These are phyloP conservation scores for Globisporangium cystogenes DNA, from an alignment of 352 stramenopile species.

Conservation along the genomic window DNA sequence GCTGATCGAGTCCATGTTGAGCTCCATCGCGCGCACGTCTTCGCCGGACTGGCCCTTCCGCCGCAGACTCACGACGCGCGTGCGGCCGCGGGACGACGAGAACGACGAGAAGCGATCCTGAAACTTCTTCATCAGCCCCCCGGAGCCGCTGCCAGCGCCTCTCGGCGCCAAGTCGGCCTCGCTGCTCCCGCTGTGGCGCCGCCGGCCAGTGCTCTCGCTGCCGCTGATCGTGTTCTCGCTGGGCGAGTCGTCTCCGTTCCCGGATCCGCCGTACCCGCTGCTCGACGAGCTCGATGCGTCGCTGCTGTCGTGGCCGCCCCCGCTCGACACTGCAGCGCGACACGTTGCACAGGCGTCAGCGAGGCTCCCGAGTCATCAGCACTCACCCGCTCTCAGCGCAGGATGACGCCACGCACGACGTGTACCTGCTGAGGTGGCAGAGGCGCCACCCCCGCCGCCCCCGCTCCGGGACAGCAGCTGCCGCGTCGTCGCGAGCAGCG, in stretches of 20 bases:
- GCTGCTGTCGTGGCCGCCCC: conserved; percentile 24
- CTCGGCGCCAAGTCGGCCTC: neutral
- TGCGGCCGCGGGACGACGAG: conserved; percentile 41
- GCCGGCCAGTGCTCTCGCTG: conserved; percentile 11
- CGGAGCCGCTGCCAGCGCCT: neutral
- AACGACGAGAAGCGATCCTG: conserved; percentile 60
- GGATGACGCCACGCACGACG: neutral
- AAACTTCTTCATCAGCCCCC: conserved; percentile 80
- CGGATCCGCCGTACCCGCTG: conserved; percentile 10
- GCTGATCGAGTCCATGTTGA: conserved; percentile 78
- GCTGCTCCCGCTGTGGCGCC: conserved; percentile 14
- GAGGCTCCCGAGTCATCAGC: no score
- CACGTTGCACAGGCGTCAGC: neutral
- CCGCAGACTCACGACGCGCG: conserved; percentile 52
- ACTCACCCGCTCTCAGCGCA: no score
- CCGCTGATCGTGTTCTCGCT: conserved; percentile 10
- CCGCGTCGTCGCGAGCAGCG: conserved; percentile 66
- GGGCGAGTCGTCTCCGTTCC: conserved; percentile 29
- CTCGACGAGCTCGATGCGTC: conserved; percentile 8
- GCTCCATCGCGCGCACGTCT: conserved; percentile 69
- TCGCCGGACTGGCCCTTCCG: conserved; percentile 66
- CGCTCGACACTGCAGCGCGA: conserved; percentile 17
- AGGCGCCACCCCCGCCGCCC: conserved; percentile 3
- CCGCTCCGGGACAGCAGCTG: conserved; percentile 50
- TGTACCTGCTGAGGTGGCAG: conserved; percentile 7